Evolutionary conservation across 73 alveolate genomes (phyloP).

Genomic region (Durusdinium trenchii): DNA sequence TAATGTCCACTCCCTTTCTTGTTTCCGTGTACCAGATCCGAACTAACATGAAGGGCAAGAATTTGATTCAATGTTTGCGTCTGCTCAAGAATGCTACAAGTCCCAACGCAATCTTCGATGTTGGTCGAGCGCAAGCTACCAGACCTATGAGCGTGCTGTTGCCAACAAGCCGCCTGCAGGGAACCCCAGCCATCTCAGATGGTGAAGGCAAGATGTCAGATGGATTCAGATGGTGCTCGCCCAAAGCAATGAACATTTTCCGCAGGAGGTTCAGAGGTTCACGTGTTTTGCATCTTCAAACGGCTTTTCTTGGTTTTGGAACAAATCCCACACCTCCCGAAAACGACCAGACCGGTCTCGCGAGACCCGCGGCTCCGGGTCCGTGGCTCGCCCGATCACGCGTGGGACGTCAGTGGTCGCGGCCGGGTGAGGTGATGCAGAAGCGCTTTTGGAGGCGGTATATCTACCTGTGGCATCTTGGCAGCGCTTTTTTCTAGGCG

Average conservation of each 20-base stretch:
- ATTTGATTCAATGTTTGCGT: background rate
- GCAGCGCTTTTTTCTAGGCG: no score
- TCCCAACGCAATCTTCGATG: background rate
- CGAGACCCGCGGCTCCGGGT: no score
- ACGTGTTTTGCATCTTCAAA: no score
- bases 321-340: no score
- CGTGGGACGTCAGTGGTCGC: background rate
- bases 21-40: background rate
- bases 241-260: no score
- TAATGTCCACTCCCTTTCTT: no score
- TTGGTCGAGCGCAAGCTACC: background rate
- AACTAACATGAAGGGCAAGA: background rate
- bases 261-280: no score
- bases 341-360: no score
- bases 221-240: no score
- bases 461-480: constrained; percentile 86
- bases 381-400: no score
- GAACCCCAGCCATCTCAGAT: background rate
- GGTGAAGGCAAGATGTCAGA: no score
- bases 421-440: constrained; percentile 29
- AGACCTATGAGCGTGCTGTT: constrained; percentile 98
- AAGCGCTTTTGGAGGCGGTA: constrained; percentile 94
- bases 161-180: constrained; percentile 97
- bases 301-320: no score
- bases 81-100: background rate